Base-by-base conservation (phyloP, 768 basidiomycete genomes). In the Favolaschia claudopus region DNA sequence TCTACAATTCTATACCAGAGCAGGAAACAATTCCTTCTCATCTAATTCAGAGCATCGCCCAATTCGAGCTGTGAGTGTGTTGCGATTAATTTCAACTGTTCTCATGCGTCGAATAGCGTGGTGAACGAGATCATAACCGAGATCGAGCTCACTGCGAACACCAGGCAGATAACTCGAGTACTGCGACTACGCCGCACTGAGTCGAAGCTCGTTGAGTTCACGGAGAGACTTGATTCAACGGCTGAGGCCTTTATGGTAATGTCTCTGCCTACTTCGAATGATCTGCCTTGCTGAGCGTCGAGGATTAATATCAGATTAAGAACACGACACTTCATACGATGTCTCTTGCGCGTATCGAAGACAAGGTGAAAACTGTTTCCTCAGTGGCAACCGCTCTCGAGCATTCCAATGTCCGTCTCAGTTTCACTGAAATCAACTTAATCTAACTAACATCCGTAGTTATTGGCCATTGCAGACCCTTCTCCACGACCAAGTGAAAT, bases 51-150 rank as follows among this genome's bases (percentile, higher is more conserved):
- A 15, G 9, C 22, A 42, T 57, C 12, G 9, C 17, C 31, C 31
- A 49, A 27, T 57, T 57, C 39, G 38, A 57, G 14, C 38, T 34
- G 55, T 49, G 12, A n/a, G 53, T 20, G 27, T n/a, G n/a, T n/a
- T n/a, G n/a, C n/a, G n/a, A n/a, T 33, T 12, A 24, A 32, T 43
- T 34, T 36, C 32, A n/a, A n/a, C n/a, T n/a, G n/a, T n/a, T n/a
- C n/a, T n/a, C n/a, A n/a, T n/a, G n/a, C n/a, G n/a, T n/a, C n/a
- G n/a, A n/a, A n/a, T 25, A 57, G 55, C 20, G 15, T 57, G 17
- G 8, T 57, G 15, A 22, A 9, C 24, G 47, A 49, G 13, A 48
- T 57, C 7, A 14, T 25, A 20, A 29, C 24, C 2, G 47, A 29
- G 8, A 57, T 57, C 46, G 32, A 42, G 12, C 17, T 4, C 10